These are phyloP conservation scores for Penicillium desertorum DNA, from an alignment of 495 filamentous ascomycete species.

Conservation along the genomic window DNA sequence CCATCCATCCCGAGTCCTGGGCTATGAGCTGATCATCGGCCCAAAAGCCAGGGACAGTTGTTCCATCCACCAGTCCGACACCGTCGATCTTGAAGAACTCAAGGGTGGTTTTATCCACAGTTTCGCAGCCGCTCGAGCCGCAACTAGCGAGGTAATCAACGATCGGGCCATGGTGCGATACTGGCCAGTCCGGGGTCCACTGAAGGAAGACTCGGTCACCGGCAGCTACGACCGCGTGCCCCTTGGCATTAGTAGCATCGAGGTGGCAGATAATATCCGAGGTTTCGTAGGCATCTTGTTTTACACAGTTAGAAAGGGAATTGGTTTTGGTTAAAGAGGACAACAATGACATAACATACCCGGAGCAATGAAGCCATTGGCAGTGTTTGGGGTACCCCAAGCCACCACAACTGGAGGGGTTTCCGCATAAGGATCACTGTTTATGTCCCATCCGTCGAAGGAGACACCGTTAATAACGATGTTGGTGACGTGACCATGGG, in stretches of 20 bases:
- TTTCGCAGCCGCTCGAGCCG: conserved; percentile 60
- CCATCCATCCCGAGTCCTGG: conserved; percentile 62
- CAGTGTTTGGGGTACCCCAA: conserved; percentile 55
- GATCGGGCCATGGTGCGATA: conserved; percentile 65
- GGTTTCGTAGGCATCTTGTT: conserved; percentile 44
- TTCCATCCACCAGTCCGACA: conserved; percentile 55
- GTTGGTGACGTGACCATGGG: conserved; percentile 32
- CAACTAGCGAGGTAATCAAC: conserved; percentile 73
- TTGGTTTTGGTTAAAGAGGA: background rate
- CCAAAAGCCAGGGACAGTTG: conserved; percentile 57
- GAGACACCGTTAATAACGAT: conserved; percentile 36
- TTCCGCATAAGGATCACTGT: conserved; percentile 32
- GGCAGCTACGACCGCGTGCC: conserved; percentile 52
- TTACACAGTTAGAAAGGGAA: conserved; percentile 12
- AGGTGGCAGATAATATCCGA: conserved; percentile 69
- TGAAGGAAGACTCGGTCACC: conserved; percentile 56
- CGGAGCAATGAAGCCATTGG: conserved; percentile 58
- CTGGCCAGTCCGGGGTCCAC: conserved; percentile 64
- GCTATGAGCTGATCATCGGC: conserved; percentile 62
- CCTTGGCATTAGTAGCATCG: conserved; percentile 50
- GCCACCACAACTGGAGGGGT: conserved; percentile 52
- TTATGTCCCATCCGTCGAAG: conserved; percentile 46
- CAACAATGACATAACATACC: conserved; percentile 10
- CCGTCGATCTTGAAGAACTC: conserved; percentile 75
- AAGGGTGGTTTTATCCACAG: conserved; percentile 59